Base-by-base conservation (phyloP, 768 basidiomycete species). In the Rhodotorula sphaerocarpa region DNA sequence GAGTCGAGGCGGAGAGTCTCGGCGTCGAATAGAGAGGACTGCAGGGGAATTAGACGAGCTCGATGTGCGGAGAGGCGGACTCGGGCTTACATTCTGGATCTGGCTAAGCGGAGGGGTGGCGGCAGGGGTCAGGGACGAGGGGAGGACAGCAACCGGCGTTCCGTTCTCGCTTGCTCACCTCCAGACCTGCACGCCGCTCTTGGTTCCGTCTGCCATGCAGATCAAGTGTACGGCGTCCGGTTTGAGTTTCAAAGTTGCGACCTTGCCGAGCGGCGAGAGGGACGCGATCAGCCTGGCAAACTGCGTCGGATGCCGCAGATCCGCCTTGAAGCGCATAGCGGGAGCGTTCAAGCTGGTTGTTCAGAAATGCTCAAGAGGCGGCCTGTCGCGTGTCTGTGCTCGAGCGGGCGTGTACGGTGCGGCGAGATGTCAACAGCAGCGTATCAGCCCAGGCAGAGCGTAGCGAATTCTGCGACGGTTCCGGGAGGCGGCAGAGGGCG, bases 121-220 rank as follows among this genome's bases (percentile, higher is more conserved):
- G n/a, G n/a, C n/a, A n/a, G n/a, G n/a, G n/a, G n/a, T n/a, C n/a
- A n/a, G n/a, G n/a, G n/a, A n/a, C n/a, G 20, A 10, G n/a, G 7
- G n/a, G 27, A 31, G 12, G 15, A 14, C 28, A 34, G 20, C 20
- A 21, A 23, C 7, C 16, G 25, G 39, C 5, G 18, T 20, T 56
- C 33, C 18, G 1, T 28, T n/a, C 27, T 23, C 21, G 20, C 21
- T 2, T 23, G 27, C 30, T 57, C 58, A 83, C 82, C 82, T 81
- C 90, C 90, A 91, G 55, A 91, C 87, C 74, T 91, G 89, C 7
- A 89, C 83, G 5, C 87, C 87, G 1, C 86, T 87, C 70, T 88
- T 87, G 69, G 84, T 85, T 43, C 82, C 81, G 57, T 88, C 86
- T 53, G 79, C 82, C 61, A 86, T 85, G 78, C 90, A 91, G 57